Base-by-base conservation (phyloP, 2,329 filamentous ascomycete species). In the Xylariaceae sp. region DNA sequence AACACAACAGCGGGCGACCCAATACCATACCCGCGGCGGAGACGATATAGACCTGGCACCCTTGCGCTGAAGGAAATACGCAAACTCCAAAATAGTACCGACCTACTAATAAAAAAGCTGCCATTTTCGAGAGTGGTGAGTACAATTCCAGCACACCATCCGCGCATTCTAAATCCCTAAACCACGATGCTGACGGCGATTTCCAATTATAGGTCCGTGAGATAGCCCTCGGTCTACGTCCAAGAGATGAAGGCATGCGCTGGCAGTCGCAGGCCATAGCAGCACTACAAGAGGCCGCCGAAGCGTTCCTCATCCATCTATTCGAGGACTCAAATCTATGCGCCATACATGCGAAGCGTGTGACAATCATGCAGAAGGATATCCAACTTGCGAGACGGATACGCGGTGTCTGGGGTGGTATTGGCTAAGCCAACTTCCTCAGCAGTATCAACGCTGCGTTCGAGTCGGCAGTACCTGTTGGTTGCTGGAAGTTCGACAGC, bases 361-460 rank as follows among this genome's bases (percentile, higher is more conserved):
- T 98, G 50, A 98, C 94, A 34, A 96, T 97, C 68, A 94, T 96
- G 91, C 92, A 95, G 76, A 96, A 96, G 79, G 95, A 98, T 76
- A 96, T 99, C 68, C 94, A 97, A 78, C 84, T 98, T 59, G 94
- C 94, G 17, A 81, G 90, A 69, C 79, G 90, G 65, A 92, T 94
- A 76, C 82, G 90, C 48, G 90, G 90, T 11, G 83, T 87, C 41
- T 93, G 89, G 89, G 90, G 87, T 43, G 89, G 89, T 4, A 66
- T 81, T 78, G 76, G 88, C 75, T 76, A 63, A 65, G 49, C 29
- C 37, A n/a, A 9, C 11, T 43, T 31, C 14, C 26, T 8, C 12
- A 34, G 8, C 29, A 41, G 37, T 8, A 21, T 26, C n/a, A 44
- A n/a, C 17, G 31, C 51, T 23, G 29, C 19, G n/a, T 43, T 29